Conservation (phyloP, 345 rosid genomes). For the Syzygium aromaticum region DNA sequence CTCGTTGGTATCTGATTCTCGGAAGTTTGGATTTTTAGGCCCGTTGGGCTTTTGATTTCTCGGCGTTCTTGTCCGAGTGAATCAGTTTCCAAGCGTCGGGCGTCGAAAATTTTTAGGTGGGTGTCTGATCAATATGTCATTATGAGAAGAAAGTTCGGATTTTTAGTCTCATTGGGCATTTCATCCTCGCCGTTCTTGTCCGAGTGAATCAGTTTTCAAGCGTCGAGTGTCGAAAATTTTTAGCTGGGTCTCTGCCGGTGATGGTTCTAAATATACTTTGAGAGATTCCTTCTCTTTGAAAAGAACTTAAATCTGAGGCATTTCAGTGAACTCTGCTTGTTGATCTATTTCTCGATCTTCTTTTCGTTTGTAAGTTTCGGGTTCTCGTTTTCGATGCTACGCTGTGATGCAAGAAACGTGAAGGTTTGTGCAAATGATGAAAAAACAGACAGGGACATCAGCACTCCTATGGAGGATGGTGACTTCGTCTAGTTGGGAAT, state of each 20-base stretch:
- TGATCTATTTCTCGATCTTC: background rate
- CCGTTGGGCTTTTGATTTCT: no score
- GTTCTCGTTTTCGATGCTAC: background rate
- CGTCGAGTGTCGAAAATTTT: background rate
- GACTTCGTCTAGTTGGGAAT: slow-evolving; percentile 34
- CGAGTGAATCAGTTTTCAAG: background rate
- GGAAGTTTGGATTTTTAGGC: background rate
- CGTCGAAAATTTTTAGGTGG: background rate
- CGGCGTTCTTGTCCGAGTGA: no score
- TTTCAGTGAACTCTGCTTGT: background rate
- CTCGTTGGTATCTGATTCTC: no score
- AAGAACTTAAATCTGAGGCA: slow-evolving; percentile 28
- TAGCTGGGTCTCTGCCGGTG: slow-evolving; percentile 17
- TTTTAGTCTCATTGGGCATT: background rate
- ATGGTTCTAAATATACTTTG: slow-evolving; percentile 63
- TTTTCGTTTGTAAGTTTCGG: background rate
- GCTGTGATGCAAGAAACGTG: background rate
- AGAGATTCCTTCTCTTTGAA: slow-evolving; percentile 25
- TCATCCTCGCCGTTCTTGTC: background rate
- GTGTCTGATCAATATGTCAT: background rate
- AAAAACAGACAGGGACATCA: slow-evolving; percentile 86
- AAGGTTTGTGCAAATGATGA: slow-evolving; percentile 48
- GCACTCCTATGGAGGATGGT: slow-evolving; percentile 31
- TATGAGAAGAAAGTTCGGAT: background rate
- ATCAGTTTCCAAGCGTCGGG: no score